Percentiles rank a stretch among this genome's conserved stretches.
These are phyloP conservation scores for Iris macrosiphon DNA, from an alignment of 106 monocot species.

Conservation along the genomic window DNA sequence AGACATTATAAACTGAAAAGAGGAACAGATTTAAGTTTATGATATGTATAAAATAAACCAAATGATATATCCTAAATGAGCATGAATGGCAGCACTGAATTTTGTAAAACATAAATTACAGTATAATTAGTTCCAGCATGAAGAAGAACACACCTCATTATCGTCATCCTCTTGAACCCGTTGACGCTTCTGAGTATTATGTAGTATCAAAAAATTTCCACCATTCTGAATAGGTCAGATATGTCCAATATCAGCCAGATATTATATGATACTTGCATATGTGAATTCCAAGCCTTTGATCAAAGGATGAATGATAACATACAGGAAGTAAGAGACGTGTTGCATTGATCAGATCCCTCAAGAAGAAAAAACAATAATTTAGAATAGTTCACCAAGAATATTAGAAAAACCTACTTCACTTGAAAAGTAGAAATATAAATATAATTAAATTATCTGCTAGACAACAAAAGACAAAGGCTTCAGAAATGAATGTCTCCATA, in stretches of 20 bases:
- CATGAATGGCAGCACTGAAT: neutral
- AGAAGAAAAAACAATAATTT: neutral
- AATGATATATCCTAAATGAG: too few species aligned
- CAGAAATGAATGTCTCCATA: too few species aligned
- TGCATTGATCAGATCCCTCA: neutral
- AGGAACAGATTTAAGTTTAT: too few species aligned
- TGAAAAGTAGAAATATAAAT: too few species aligned
- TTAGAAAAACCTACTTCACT: too few species aligned
- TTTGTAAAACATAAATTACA: neutral
- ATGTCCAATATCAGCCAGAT: neutral
- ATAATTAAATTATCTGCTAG: too few species aligned
- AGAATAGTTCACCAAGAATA: too few species aligned
- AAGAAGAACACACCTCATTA: constrained; percentile 38
- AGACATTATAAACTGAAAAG: too few species aligned
- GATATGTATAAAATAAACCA: too few species aligned
- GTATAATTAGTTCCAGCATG: neutral
- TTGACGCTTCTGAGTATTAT: constrained; percentile 62
- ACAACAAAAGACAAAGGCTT: too few species aligned
- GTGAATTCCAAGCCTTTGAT: too few species aligned
- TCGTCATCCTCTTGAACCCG: constrained; percentile 40
- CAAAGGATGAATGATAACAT: neutral
- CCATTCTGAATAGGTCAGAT: constrained; percentile 40
- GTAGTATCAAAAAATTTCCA: constrained; percentile 77
- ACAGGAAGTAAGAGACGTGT: neutral
- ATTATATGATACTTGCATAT: neutral